These are phyloP conservation scores for Phytophthora ohioensis DNA, from an alignment of 352 stramenopile species.

Conservation along the genomic window DNA sequence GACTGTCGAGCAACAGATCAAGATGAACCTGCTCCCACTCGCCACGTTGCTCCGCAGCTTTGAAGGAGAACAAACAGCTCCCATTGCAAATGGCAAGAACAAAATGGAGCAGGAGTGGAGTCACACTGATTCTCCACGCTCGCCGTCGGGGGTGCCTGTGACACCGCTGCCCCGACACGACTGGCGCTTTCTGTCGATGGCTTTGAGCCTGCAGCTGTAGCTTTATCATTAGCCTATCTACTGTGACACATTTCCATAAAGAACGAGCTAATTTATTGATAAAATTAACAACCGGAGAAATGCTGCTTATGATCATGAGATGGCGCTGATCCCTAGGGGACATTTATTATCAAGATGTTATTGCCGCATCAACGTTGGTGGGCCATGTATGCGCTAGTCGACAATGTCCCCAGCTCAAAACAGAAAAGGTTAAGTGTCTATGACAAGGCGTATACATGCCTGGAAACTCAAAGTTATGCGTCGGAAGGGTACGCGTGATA, in stretches of 20 bases:
- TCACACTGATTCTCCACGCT: conserved; percentile 38
- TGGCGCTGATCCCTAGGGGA: no score
- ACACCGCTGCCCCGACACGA: conserved; percentile 17
- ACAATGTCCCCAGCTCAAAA: conserved; percentile 8
- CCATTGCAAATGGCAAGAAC: not conserved
- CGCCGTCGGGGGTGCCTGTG: conserved; percentile 32
- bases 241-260: conserved; percentile 1
- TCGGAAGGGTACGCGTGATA: conserved; percentile 29
- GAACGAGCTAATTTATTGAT: conserved; percentile 43
- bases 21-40: conserved; percentile 44
- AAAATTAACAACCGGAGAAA: conserved; percentile 18
- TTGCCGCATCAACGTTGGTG: no score
- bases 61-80: not conserved
- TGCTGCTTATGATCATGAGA: not conserved
- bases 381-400: no score
- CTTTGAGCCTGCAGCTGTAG: conserved; percentile 48
- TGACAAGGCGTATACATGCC: conserved; percentile 8
- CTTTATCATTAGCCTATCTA: conserved; percentile 14
- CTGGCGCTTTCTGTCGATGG: conserved; percentile 53
- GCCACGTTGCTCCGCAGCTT: conserved; percentile 50
- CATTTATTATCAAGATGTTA: no score
- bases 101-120: conserved; percentile 34
- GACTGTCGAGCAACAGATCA: conserved; percentile 49
- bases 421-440: conserved; percentile 11
- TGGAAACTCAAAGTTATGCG: conserved; percentile 7